Evolutionary conservation across 2,329 filamentous ascomycete species (phyloP).

Genomic region (Sporothrix mexicana): DNA sequence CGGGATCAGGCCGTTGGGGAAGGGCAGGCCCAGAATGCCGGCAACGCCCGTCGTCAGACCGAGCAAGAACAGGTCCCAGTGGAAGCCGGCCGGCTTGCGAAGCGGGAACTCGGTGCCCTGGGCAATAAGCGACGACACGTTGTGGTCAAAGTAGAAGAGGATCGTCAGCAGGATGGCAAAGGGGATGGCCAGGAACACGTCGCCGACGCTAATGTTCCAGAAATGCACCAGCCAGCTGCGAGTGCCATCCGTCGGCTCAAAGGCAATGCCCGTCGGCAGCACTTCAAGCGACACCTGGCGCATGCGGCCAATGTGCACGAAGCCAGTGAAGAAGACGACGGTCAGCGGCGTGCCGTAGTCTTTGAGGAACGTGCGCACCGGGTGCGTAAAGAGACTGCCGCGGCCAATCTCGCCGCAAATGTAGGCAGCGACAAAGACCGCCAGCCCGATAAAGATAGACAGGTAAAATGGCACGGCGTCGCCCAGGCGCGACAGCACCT

Average conservation of each 20-base stretch:
- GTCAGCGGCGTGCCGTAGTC: slow-evolving; percentile 87
- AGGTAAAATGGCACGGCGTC: slow-evolving; percentile 73
- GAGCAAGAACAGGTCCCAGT: slow-evolving; percentile 84
- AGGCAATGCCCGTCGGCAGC: slow-evolving; percentile 77
- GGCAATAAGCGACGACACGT: slow-evolving; percentile 81
- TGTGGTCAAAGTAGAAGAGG: slow-evolving; percentile 89
- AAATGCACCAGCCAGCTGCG: slow-evolving; percentile 80
- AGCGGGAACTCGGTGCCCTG: slow-evolving; percentile 84
- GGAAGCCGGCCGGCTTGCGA: slow-evolving; percentile 80
- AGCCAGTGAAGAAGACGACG: slow-evolving; percentile 86
- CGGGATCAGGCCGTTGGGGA: slow-evolving; percentile 82
- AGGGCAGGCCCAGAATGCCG: slow-evolving; percentile 77
- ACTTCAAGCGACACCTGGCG: slow-evolving; percentile 69
- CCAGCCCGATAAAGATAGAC: slow-evolving; percentile 74
- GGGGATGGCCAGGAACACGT: slow-evolving; percentile 84
- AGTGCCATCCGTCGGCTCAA: slow-evolving; percentile 73
- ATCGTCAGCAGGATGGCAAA: slow-evolving; percentile 84
- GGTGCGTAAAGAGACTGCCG: slow-evolving; percentile 74
- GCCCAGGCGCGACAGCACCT: slow-evolving; percentile 80
- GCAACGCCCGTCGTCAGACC: slow-evolving; percentile 78
- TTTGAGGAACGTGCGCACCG: slow-evolving; percentile 80
- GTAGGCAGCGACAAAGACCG: slow-evolving; percentile 80
- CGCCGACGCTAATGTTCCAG: slow-evolving; percentile 74
- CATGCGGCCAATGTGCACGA: slow-evolving; percentile 87
- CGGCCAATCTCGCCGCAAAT: slow-evolving; percentile 73